Base-by-base conservation (phyloP, 257 asterid genomes). In the Nicotiana noctiflora region DNA sequence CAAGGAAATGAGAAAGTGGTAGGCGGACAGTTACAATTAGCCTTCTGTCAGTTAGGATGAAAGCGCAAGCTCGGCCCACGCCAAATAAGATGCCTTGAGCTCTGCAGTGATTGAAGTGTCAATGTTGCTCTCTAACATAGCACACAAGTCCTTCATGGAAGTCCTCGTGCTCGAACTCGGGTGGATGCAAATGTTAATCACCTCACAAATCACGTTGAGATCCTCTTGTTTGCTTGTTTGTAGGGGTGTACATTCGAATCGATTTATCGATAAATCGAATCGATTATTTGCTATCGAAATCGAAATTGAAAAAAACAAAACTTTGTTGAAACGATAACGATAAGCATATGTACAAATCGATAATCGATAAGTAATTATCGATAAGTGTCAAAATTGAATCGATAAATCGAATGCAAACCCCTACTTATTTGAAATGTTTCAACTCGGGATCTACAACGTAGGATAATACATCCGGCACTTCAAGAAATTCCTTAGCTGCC, bases 51-150 rank as follows among this genome's bases (percentile, higher is more conserved):
- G 81, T 88, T 83, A 96, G 4, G 96, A 88, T 11, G 97, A 89
- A 62, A 96, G 98, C 0, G 94, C 94, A 32, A 96, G 97, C 82
- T 94, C 98, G 2, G 99, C 97, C 98, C 98, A 93, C 10, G 97
- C 99, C 83, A 96, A 83, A 63, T 97, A 91, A 5, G 99, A 90
- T 1, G 92, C 92, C 84, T 86, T 86, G 72, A 96, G 87, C 85
- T 94, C 97, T 31, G 34, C 6, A 31, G 34, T 31, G 34, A 31
- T 31, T 0, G 34, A 31, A 31, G 34, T 31, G 0, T 31, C 34
- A 31, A 31, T 31, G 34, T 31, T 31, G 6, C 34, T 31, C 34
- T 31, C 34, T 4, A 31, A 29, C 34, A 31, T 4, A 31, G 34
- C 34, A 31, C 6, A 31, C 34, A 31, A 31, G 34, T 31, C 34